Percentiles rank a stretch among this genome's conserved stretches.
phyloP scores from a whole-genome alignment of 2,329 filamentous ascomycete genomes.

The Rhinocladiella similis region DNA sequence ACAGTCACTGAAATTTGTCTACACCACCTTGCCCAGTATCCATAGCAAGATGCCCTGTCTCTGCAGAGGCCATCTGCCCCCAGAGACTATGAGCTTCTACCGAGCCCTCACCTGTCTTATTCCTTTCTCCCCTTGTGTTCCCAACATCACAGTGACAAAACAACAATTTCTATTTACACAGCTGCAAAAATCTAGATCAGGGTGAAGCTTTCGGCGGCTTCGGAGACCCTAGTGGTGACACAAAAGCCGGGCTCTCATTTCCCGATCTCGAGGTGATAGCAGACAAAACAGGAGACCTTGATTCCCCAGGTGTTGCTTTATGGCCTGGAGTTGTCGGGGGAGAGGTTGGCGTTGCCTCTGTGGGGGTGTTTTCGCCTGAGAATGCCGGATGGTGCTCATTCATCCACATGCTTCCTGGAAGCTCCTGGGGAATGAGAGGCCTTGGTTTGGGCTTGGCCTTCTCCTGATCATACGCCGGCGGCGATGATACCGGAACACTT shows the following conservation, averaged over 20 bases:
- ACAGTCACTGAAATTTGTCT: no score
- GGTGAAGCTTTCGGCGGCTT: slow-evolving; percentile 7
- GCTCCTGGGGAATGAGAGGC: slow-evolving; percentile 20
- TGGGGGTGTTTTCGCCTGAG: slow-evolving; percentile 8
- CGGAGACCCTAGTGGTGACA: slow-evolving; percentile 24
- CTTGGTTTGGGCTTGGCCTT: slow-evolving; percentile 1
- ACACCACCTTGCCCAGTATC: no score
- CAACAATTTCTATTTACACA: neutral
- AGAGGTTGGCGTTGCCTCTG: slow-evolving; percentile 28
- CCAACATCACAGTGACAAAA: no score
- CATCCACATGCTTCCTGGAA: slow-evolving; percentile 31
- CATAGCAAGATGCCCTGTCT: no score
- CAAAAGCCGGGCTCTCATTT: slow-evolving; percentile 20
- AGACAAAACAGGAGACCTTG: slow-evolving; percentile 22
- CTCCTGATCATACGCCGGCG: slow-evolving; percentile 26
- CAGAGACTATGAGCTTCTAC: no score
- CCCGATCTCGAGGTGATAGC: slow-evolving; percentile 17
- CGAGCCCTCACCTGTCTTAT: no score
- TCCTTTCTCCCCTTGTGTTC: no score
- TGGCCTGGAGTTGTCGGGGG: slow-evolving; percentile 32
- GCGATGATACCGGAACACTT: slow-evolving; percentile 18
- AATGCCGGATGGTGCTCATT: slow-evolving; percentile 31
- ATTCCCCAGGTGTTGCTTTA: slow-evolving; percentile 5
- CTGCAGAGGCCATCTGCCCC: no score
- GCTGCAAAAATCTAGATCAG: neutral